These are phyloP conservation scores for Spathaspora sp. DNA, from an alignment of 1,139 yeast species.

Conservation along the genomic window DNA sequence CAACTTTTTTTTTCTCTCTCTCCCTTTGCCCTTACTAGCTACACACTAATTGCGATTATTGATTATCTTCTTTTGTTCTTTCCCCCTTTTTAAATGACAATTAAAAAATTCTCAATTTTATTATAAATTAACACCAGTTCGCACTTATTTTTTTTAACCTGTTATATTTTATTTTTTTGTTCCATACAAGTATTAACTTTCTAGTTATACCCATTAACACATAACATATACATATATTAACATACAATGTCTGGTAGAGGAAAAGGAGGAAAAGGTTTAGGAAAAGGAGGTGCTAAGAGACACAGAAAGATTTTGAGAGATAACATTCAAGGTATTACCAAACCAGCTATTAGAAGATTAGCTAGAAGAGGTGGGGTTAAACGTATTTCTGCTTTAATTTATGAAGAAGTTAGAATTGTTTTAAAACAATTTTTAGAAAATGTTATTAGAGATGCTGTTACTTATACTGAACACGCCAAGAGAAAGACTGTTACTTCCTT, in stretches of 20 bases:
- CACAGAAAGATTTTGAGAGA: conserved; percentile 99
- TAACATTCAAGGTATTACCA: conserved; percentile 98
- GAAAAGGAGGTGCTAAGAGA: conserved; percentile 99
- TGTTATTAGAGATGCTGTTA: conserved; percentile 98
- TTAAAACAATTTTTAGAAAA: conserved; percentile 93
- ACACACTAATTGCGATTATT: conserved; percentile 1
- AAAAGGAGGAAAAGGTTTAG: conserved; percentile 99
- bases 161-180: neutral
- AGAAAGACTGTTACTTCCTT: conserved; percentile 99
- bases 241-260: conserved; percentile 95
- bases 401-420: conserved; percentile 98
- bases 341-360: conserved; percentile 99
- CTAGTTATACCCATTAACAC: neutral
- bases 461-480: conserved; percentile 99
- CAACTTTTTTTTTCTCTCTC: conserved; percentile 2
- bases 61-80: neutral
- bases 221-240: neutral
- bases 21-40: neutral
- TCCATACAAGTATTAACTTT: conserved; percentile 1
- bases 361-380: conserved; percentile 99
- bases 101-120: neutral
- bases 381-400: conserved; percentile 98
- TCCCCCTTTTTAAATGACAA: neutral
- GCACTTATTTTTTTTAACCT: conserved; percentile 1
- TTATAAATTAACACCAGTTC: conserved; percentile 4